Conservation (phyloP, 75 land plant species). For the Gnetum montanum region DNA sequence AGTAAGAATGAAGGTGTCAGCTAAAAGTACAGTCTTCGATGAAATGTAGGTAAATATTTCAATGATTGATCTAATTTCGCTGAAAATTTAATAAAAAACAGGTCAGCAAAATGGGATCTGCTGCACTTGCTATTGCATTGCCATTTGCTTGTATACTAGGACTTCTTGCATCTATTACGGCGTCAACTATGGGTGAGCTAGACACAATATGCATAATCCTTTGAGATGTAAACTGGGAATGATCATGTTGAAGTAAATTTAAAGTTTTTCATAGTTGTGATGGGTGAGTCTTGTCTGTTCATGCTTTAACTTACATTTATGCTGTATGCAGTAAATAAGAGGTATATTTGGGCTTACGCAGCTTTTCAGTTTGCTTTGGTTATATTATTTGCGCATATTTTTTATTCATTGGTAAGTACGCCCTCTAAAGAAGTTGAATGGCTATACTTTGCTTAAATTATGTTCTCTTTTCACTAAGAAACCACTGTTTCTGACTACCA, state of each 20-base stretch:
- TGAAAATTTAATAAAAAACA: slow-evolving; percentile 11
- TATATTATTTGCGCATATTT: slow-evolving; percentile 69
- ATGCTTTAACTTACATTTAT: not conserved
- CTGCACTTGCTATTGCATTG: slow-evolving; percentile 74
- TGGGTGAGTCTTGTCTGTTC: too few relatives aligned
- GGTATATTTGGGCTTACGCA: slow-evolving; percentile 73
- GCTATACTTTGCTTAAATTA: not conserved
- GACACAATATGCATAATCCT: not conserved
- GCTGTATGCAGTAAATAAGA: slow-evolving; percentile 42
- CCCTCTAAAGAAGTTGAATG: not conserved
- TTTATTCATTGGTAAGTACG: slow-evolving; percentile 59
- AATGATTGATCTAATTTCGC: not conserved
- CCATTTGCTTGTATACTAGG: slow-evolving; percentile 84
- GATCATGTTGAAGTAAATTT: too few relatives aligned
- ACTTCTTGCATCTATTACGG: slow-evolving; percentile 67
- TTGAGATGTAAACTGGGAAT: not conserved
- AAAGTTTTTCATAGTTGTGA: too few relatives aligned
- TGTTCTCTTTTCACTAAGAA: not conserved
- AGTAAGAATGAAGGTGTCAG: too few relatives aligned
- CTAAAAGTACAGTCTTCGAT: too few relatives aligned
- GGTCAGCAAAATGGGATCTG: slow-evolving; percentile 66
- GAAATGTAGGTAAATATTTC: too few relatives aligned
- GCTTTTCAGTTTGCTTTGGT: slow-evolving; percentile 64
- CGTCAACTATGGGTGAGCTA: slow-evolving; percentile 72
- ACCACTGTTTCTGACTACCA: too few relatives aligned